These are phyloP conservation scores for Sisymbrium altissimum DNA, from an alignment of 345 rosid species.

Conservation along the genomic window DNA sequence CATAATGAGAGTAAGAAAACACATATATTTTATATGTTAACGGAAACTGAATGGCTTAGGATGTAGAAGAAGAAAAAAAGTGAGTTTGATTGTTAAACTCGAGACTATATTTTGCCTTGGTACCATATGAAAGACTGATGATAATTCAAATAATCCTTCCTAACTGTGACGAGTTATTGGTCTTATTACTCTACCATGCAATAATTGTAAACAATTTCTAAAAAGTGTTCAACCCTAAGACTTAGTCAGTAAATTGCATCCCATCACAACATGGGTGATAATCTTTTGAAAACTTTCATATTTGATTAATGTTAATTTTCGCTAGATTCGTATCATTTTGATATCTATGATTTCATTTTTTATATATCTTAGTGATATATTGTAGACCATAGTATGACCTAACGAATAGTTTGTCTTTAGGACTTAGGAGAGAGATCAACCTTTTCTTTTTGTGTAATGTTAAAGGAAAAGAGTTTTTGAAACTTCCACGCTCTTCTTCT, in stretches of 20 bases:
- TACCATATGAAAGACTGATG: too few relatives aligned
- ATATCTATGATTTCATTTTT: not conserved
- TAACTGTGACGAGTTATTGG: not conserved
- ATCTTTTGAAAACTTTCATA: not conserved
- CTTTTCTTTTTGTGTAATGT: not conserved
- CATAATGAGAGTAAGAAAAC: not conserved
- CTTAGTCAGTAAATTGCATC: not conserved
- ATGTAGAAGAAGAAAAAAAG: not conserved
- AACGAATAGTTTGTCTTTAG: not conserved
- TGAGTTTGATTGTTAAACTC: too few relatives aligned
- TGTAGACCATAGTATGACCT: not conserved
- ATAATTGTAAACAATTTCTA: not conserved
- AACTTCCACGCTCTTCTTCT: constrained; percentile 12
- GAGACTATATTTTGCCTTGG: too few relatives aligned
- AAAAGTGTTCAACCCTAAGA: not conserved
- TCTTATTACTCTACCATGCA: not conserved
- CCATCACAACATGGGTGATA: not conserved
- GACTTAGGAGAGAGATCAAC: not conserved
- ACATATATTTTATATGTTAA: not conserved
- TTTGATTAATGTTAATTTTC: not conserved
- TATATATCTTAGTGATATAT: not conserved
- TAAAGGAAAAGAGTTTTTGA: not conserved
- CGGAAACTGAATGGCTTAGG: not conserved
- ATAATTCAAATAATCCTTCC: not conserved
- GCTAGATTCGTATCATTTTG: not conserved